Evolutionary conservation across 2,329 filamentous ascomycete species (phyloP), one percentile per base, ranked within the genome.

Genomic region (Lachnellula occidentalis): DNA sequence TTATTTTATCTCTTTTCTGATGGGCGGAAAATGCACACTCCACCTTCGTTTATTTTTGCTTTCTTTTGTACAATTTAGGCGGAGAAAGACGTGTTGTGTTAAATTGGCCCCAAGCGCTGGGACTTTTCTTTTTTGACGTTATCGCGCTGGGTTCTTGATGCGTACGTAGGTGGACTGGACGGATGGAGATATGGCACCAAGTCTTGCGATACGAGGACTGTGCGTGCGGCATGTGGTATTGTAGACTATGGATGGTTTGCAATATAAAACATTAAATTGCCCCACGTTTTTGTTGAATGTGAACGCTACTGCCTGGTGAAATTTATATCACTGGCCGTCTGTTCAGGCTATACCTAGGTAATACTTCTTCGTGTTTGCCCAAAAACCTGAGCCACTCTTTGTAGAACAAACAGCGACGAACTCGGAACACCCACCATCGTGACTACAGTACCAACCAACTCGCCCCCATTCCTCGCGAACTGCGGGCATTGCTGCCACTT

Each of bases 241-340:
- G 55, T 59, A 58, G 53, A 53, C 47, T 55, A 37, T 31, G 50
- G 46, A 49, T 51, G 45, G 47, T 50, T 51, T 59, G 55, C 57
- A 61, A 61, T 61, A 56, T 51, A 58, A 55, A 53, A 56, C 52
- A 59, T 59, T 43, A 61, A 61, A 61, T 59, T 61, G 59, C 22
- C 37, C 21, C 34, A 11, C 24, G 14, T 39, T 19, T 19, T 12
- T 21, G 17, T 14, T 12, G 21, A 1, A 11, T 11, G 27, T 31
- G 27, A 31, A 31, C 27, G 27, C 27, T 31, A 31, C 27, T 31
- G 27, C 27, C 27, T 4, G 11, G 27, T 31, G 27, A 12, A 12
- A 31, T 31, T 12, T 31, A 11, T 3, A 31, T 31, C 9, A 4
- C 9, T 31, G 9, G 27, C 27, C 27, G 27, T 4, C 9, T 31